Evolutionary conservation across 139 green algal genomes (phyloP).

Genomic region (Tetradesmus obliquus): DNA sequence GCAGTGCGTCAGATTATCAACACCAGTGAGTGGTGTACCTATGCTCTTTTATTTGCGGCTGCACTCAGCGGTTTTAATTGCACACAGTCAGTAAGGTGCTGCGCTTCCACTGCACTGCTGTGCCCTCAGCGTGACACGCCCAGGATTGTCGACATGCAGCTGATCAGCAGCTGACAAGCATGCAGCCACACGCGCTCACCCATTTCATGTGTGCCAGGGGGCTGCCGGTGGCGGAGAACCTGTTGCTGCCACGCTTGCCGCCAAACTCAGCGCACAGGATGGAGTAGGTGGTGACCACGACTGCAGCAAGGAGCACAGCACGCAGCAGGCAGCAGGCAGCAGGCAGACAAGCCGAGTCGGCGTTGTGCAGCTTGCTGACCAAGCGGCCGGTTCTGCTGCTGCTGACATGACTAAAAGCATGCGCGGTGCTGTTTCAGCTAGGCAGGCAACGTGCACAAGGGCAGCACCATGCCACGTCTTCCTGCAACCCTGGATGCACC

Average conservation of each 20-base stretch:
- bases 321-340: background rate
- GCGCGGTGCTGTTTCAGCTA: too few relatives aligned
- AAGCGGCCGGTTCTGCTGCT: too few relatives aligned
- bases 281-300: slow-evolving; percentile 36
- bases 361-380: too few relatives aligned
- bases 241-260: background rate
- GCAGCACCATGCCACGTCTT: background rate
- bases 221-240: background rate
- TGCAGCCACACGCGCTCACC: background rate
- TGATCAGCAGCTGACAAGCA: too few relatives aligned
- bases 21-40: background rate
- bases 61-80: too few relatives aligned
- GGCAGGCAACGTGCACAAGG: background rate
- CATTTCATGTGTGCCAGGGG: slow-evolving; percentile 30
- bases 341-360: background rate
- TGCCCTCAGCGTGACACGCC: too few relatives aligned
- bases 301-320: background rate
- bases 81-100: too few relatives aligned
- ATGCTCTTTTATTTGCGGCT: too few relatives aligned
- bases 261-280: background rate
- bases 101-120: background rate
- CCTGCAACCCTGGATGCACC: too few relatives aligned
- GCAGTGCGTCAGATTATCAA: too few relatives aligned
- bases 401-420: too few relatives aligned
- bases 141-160: too few relatives aligned